phyloP scores from a whole-genome alignment of 192 early-diverging fungal species.

The Podila clonocystis region DNA sequence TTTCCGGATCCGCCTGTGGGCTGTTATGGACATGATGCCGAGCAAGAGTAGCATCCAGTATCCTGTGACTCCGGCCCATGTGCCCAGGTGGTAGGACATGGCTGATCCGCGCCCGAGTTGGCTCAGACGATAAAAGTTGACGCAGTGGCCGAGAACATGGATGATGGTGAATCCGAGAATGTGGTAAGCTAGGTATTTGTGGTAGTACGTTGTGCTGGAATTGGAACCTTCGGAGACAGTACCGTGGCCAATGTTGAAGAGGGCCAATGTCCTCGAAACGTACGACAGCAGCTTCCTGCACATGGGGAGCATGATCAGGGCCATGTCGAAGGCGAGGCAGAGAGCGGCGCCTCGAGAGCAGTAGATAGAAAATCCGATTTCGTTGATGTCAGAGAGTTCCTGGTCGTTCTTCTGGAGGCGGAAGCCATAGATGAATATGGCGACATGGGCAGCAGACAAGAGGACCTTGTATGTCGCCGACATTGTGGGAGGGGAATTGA shows the following conservation, averaged over 20 bases:
- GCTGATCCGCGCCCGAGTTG: conserved; percentile 31
- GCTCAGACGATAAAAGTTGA: conserved; percentile 61
- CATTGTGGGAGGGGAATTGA: conserved; percentile 16
- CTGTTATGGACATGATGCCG: conserved; percentile 69
- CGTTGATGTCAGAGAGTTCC: conserved; percentile 60
- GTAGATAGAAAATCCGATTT: conserved; percentile 59
- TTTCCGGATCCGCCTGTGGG: conserved; percentile 66
- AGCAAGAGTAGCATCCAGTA: conserved; percentile 72
- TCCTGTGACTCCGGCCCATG: conserved; percentile 71
- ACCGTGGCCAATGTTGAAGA: conserved; percentile 30
- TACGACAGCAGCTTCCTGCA: conserved; percentile 55
- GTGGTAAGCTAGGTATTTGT: conserved; percentile 60
- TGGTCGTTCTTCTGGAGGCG: conserved; percentile 58
- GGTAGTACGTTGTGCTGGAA: conserved; percentile 33
- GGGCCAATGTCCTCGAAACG: conserved; percentile 16
- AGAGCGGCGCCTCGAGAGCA: conserved; percentile 68
- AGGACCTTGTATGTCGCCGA: conserved; percentile 7
- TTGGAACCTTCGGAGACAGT: conserved; percentile 37
- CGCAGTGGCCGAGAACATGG: conserved; percentile 68
- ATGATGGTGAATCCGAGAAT: conserved; percentile 66
- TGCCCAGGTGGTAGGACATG: conserved; percentile 46
- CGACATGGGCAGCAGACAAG: conserved; percentile 49
- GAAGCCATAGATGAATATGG: conserved; percentile 61
- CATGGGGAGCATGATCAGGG: conserved; percentile 64
- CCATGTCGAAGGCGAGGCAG: conserved; percentile 61